Percentiles rank a stretch among this genome's conserved stretches.
Conservation (phyloP, 805 yeast species). For the Myxozyma geophila region DNA sequence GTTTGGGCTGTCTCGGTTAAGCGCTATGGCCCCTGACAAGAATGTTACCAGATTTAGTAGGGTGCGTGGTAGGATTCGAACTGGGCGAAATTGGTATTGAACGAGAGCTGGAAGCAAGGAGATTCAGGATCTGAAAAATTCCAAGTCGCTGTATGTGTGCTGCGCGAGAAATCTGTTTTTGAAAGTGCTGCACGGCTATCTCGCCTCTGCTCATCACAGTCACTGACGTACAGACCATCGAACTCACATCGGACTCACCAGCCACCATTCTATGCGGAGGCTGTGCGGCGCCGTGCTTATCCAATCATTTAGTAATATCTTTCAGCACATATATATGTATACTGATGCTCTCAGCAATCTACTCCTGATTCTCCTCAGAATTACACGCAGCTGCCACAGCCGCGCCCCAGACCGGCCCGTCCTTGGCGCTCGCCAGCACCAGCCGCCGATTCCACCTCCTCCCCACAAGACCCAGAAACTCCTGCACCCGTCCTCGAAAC, state of each 20-base stretch:
- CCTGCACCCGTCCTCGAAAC: slow-evolving; percentile 41
- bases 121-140: too few relatives aligned
- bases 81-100: too few relatives aligned
- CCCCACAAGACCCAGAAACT: slow-evolving; percentile 37
- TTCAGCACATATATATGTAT: neutral
- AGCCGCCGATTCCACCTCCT: slow-evolving; percentile 21
- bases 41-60: too few relatives aligned
- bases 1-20: too few relatives aligned
- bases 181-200: too few relatives aligned
- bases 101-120: too few relatives aligned
- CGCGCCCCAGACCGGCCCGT: slow-evolving; percentile 33
- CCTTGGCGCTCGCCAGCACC: slow-evolving; percentile 20
- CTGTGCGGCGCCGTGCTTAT: neutral
- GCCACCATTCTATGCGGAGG: slow-evolving; percentile 5
- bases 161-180: too few relatives aligned
- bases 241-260: neutral
- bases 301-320: neutral
- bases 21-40: too few relatives aligned
- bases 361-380: neutral
- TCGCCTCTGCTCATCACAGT: neutral
- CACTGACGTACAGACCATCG: neutral
- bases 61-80: too few relatives aligned
- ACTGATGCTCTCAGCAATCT: neutral
- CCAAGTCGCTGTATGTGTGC: too few relatives aligned
- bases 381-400: slow-evolving; percentile 38